Evolutionary conservation across 495 filamentous ascomycete genomes (phyloP).

Genomic region (Aspergillus conjunctus): DNA sequence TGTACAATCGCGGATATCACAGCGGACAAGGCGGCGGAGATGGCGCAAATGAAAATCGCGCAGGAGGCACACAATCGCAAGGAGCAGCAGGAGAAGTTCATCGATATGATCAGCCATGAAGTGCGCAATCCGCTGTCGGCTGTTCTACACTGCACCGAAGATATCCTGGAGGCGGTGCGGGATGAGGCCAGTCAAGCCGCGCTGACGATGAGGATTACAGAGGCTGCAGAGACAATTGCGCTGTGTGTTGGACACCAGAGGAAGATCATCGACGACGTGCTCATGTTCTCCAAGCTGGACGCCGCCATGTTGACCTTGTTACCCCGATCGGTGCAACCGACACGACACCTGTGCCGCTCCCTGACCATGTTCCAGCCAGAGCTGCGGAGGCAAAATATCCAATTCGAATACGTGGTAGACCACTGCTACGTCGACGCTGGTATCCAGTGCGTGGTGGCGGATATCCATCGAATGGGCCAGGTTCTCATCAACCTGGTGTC

Average conservation of each 20-base stretch:
- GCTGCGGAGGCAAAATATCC: constrained; percentile 66
- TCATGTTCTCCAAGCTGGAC: constrained; percentile 83
- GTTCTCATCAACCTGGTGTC: constrained; percentile 75
- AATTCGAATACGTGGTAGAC: constrained; percentile 62
- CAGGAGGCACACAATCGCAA: constrained; percentile 67
- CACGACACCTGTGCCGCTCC: constrained; percentile 64
- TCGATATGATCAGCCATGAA: constrained; percentile 87
- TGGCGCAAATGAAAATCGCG: constrained; percentile 59
- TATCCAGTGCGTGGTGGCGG: constrained; percentile 68
- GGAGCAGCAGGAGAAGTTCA: constrained; percentile 78
- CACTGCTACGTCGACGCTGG: constrained; percentile 54
- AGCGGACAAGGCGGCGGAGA: constrained; percentile 48
- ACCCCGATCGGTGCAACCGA: constrained; percentile 67
- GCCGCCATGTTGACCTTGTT: constrained; percentile 69
- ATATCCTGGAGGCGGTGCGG: constrained; percentile 52
- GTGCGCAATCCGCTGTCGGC: constrained; percentile 83
- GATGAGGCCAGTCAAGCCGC: constrained; percentile 13
- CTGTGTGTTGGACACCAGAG: constrained; percentile 78
- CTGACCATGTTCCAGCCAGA: constrained; percentile 75
- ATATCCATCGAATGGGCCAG: constrained; percentile 71
- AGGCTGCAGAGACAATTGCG: constrained; percentile 75
- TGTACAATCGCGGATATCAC: constrained; percentile 46
- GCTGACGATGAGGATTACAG: constrained; percentile 46
- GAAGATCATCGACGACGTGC: constrained; percentile 76
- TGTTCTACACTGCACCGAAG: constrained; percentile 79